A percentile compares a stretch with the other conserved stretches of the same genome.
phyloP scores from a whole-genome alignment of 2,329 filamentous ascomycete species.

The Colletotrichum filicis region DNA sequence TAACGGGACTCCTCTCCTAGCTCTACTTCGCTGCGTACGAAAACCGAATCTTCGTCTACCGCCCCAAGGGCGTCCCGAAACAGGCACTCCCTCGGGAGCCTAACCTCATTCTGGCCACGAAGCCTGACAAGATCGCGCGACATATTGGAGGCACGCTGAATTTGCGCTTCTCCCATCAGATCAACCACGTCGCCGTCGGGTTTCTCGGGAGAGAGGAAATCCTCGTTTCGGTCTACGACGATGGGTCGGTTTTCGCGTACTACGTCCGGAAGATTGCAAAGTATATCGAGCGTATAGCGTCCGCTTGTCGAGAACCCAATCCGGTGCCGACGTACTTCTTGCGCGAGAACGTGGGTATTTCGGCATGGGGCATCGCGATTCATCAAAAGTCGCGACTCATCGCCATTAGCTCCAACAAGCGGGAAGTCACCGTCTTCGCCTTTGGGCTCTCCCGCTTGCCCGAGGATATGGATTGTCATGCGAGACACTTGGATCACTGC shows the following conservation, averaged over 20 bases:
- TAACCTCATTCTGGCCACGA: conserved; percentile 61
- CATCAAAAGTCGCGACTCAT: conserved; percentile 86
- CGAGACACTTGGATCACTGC: conserved; percentile 37
- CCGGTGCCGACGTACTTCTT: conserved; percentile 67
- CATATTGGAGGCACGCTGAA: conserved; percentile 65
- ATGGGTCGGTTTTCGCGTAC: conserved; percentile 80
- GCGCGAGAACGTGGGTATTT: conserved; percentile 77
- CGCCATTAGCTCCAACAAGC: conserved; percentile 83
- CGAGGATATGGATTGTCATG: conserved; percentile 35
- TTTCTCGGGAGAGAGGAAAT: conserved; percentile 78
- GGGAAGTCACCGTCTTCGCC: conserved; percentile 64
- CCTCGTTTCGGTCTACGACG: conserved; percentile 74
- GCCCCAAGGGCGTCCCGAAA: conserved; percentile 55
- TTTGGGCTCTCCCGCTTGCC: conserved; percentile 48
- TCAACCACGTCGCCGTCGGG: conserved; percentile 77
- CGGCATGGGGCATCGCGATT: conserved; percentile 90
- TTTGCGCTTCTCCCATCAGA: conserved; percentile 62
- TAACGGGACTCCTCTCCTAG: conserved; percentile 42
- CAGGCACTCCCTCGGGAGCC: conserved; percentile 61
- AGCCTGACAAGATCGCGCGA: conserved; percentile 50
- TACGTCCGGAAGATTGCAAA: conserved; percentile 66
- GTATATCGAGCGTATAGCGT: conserved; percentile 48
- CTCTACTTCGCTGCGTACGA: conserved; percentile 71
- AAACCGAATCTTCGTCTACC: conserved; percentile 67
- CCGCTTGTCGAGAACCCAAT: conserved; percentile 31